Conservation (phyloP, 192 early-diverging fungal species). For the Entrophospora sp. region DNA sequence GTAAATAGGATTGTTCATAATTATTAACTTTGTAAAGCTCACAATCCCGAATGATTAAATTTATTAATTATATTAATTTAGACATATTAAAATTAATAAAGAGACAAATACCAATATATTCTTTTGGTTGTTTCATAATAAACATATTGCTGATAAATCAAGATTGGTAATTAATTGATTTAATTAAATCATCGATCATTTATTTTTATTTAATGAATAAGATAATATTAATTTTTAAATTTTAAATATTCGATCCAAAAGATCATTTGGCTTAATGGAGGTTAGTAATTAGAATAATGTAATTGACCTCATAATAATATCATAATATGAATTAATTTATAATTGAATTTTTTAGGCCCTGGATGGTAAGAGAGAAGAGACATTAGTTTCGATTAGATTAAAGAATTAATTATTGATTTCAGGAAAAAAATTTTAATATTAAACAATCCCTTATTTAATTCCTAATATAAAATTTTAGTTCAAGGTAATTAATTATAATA, state of each 20-base stretch:
- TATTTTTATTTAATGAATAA: not conserved
- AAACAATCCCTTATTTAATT: not conserved
- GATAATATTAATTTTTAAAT: not conserved
- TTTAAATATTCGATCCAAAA: slow-evolving; percentile 17
- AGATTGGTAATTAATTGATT: slow-evolving; percentile 10
- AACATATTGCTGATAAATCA: slow-evolving; percentile 14
- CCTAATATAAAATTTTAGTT: not conserved
- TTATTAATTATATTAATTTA: not conserved
- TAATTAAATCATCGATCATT: not conserved
- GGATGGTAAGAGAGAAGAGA: slow-evolving; percentile 11
- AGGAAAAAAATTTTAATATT: not conserved
- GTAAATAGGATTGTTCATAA: no score
- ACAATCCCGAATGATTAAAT: no score
- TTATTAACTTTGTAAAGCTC: no score
- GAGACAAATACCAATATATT: slow-evolving; percentile 12
- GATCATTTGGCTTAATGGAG: slow-evolving; percentile 60
- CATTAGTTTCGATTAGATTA: no score
- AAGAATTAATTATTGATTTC: no score
- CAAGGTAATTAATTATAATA: not conserved
- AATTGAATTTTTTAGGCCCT: slow-evolving; percentile 7
- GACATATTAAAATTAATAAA: slow-evolving; percentile 11
- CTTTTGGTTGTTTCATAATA: slow-evolving; percentile 22
- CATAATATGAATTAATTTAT: not conserved
- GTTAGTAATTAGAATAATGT: slow-evolving; percentile 16
- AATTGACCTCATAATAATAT: not conserved